phyloP scores from a whole-genome alignment of 495 filamentous ascomycete species.

The Xanthoparmelia taractica region DNA sequence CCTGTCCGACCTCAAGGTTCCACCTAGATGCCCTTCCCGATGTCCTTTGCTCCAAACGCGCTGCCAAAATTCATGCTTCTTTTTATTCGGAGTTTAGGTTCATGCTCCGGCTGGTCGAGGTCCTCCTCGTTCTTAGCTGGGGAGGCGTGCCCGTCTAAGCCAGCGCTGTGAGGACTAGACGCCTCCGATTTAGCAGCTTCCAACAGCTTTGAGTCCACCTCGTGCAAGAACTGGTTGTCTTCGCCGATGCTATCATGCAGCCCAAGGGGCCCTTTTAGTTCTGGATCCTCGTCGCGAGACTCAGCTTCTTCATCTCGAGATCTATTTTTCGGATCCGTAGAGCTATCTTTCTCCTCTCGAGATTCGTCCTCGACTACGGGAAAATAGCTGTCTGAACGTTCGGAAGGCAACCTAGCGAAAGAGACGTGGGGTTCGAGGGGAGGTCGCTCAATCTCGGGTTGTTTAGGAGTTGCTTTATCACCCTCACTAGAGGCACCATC shows the following conservation, averaged over 20 bases:
- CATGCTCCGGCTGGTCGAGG: slow-evolving; percentile 20
- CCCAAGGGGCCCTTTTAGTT: slow-evolving; percentile 21
- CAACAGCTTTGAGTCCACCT: slow-evolving; percentile 24
- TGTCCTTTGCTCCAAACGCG: slow-evolving; percentile 16
- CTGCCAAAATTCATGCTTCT: slow-evolving; percentile 29
- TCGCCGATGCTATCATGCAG: slow-evolving; percentile 16
- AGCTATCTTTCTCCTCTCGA: not conserved
- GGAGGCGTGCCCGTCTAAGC: slow-evolving; percentile 19
- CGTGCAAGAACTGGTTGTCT: slow-evolving; percentile 22
- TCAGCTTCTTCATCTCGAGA: not conserved
- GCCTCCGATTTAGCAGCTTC: slow-evolving; percentile 17
- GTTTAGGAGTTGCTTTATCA: slow-evolving; percentile 11
- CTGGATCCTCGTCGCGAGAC: slow-evolving; percentile 19
- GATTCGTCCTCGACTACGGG: not conserved
- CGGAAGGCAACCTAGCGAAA: slow-evolving; percentile 15
- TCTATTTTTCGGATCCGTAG: not conserved
- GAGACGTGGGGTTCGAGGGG: slow-evolving; percentile 13
- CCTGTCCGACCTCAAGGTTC: not conserved
- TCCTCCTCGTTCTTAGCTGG: slow-evolving; percentile 20
- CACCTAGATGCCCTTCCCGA: slow-evolving; percentile 9
- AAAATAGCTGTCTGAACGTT: slow-evolving; percentile 27
- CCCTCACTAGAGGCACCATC: slow-evolving; percentile 16
- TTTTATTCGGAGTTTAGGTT: slow-evolving; percentile 20
- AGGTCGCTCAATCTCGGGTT: slow-evolving; percentile 10
- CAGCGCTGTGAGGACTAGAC: not conserved